Evolutionary conservation across 192 early-diverging fungal genomes (phyloP).

Genomic region (Endogone sp.): DNA sequence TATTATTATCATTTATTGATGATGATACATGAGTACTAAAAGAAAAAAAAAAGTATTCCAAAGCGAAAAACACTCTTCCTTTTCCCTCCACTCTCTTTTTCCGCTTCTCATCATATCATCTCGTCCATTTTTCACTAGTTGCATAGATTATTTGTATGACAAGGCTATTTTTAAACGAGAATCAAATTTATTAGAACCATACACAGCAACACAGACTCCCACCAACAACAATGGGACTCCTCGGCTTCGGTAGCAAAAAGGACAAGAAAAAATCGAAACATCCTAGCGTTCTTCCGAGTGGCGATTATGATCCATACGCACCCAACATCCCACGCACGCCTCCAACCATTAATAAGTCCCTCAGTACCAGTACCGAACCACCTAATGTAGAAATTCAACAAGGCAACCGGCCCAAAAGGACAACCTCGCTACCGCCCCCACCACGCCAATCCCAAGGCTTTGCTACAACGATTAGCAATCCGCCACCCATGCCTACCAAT

Average conservation of each 20-base stretch:
- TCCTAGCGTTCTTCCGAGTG: neutral
- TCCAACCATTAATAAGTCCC: neutral
- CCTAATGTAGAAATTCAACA: neutral
- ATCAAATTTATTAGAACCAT: no score
- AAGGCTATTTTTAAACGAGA: no score
- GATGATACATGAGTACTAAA: no score
- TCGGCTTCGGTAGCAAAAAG: neutral
- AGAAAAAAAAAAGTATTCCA: no score
- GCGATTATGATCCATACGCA: neutral
- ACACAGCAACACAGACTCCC: no score
- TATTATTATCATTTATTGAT: no score
- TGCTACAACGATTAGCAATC: neutral
- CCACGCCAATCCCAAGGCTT: neutral
- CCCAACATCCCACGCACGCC: neutral
- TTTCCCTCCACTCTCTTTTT: no score
- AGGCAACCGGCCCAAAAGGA: neutral
- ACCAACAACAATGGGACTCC: neutral
- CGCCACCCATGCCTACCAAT: neutral
- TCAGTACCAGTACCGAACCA: neutral
- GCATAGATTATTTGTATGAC: no score
- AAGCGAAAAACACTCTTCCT: no score
- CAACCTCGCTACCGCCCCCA: neutral
- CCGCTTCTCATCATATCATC: no score
- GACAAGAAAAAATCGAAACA: neutral
- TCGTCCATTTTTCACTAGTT: no score